Evolutionary conservation across 139 green algal genomes (phyloP).

Genomic region (Pedinophyceae sp.): DNA sequence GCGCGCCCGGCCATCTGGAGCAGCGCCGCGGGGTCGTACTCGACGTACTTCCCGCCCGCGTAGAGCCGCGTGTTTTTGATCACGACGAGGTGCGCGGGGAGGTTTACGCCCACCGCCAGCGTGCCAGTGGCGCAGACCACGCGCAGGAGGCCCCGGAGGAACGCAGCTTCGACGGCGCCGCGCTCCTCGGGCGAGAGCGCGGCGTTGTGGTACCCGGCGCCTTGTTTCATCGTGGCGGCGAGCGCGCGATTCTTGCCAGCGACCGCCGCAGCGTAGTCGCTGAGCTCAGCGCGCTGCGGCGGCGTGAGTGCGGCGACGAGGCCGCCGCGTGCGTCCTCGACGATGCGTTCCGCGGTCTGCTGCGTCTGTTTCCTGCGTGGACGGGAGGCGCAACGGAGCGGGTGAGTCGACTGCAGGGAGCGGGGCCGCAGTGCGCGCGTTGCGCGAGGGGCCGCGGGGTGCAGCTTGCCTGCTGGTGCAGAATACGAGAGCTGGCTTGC

Average conservation of each 20-base stretch:
- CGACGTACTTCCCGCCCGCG: slow-evolving; percentile 39
- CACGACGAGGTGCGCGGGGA: slow-evolving; percentile 83
- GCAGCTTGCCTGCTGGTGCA: slow-evolving; percentile 77
- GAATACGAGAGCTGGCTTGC: slow-evolving; percentile 77
- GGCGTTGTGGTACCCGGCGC: slow-evolving; percentile 72
- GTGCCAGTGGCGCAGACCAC: slow-evolving; percentile 80
- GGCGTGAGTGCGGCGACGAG: too few relatives aligned
- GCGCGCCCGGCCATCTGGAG: slow-evolving; percentile 73
- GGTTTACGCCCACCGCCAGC: slow-evolving; percentile 79
- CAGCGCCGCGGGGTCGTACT: slow-evolving; percentile 49
- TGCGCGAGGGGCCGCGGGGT: too few relatives aligned
- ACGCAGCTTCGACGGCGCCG: slow-evolving; percentile 55
- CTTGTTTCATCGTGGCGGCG: slow-evolving; percentile 12
- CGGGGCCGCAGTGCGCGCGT: too few relatives aligned
- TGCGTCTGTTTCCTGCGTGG: too few relatives aligned
- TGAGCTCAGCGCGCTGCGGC: too few relatives aligned
- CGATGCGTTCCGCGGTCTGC: too few relatives aligned
- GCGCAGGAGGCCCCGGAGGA: slow-evolving; percentile 35
- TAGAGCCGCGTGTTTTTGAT: slow-evolving; percentile 67
- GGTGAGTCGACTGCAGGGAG: too few relatives aligned
- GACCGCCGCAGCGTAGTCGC: too few relatives aligned
- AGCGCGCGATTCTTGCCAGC: too few relatives aligned
- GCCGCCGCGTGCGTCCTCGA: too few relatives aligned
- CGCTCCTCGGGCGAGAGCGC: slow-evolving; percentile 50
- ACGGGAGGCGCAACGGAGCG: too few relatives aligned